Percentiles rank a stretch among this genome's conserved stretches.
Conservation (phyloP, 768 basidiomycete species). For the Floccularia luteovirens region DNA sequence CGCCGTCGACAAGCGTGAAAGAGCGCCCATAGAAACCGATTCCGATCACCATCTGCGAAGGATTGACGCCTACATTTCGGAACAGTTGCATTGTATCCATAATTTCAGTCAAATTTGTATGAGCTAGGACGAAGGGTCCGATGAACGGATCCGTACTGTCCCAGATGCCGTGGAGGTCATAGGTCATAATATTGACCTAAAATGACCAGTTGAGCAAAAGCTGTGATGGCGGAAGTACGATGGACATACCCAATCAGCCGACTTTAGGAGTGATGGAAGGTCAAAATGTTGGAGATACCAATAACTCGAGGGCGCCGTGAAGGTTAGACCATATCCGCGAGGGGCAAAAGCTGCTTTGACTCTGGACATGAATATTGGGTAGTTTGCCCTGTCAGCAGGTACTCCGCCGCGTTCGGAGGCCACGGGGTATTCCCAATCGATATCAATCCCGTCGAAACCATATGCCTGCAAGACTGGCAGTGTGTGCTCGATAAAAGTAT, state of each 20-base stretch:
- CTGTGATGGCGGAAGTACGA: conserved; percentile 3
- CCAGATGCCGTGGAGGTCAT: conserved; percentile 20
- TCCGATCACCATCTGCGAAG: conserved; percentile 15
- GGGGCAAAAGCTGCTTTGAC: conserved; percentile 13
- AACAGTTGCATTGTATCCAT: conserved; percentile 13
- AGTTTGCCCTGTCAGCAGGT: conserved; percentile 14
- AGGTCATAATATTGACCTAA: conserved; percentile 11
- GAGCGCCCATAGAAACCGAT: conserved; percentile 19
- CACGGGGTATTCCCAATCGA: conserved; percentile 12
- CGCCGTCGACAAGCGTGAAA: conserved; percentile 9
- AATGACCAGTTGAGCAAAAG: not conserved
- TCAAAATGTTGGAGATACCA: conserved; percentile 24
- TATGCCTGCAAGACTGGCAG: conserved; percentile 14
- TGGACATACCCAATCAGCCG: conserved; percentile 13
- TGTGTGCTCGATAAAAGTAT: conserved; percentile 11
- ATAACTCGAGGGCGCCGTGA: conserved; percentile 17
- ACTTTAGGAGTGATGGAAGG: conserved; percentile 11
- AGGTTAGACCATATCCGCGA: conserved; percentile 14
- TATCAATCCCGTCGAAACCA: conserved; percentile 19
- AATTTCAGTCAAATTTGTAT: conserved; percentile 16
- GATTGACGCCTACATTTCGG: conserved; percentile 13
- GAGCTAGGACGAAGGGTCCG: conserved; percentile 2
- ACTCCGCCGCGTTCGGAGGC: conserved; percentile 15
- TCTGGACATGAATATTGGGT: conserved; percentile 12
- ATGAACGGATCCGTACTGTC: conserved; percentile 11